Evolutionary conservation across 179 eudicot species (phyloP).

Genomic region (Silene vulgaris): DNA sequence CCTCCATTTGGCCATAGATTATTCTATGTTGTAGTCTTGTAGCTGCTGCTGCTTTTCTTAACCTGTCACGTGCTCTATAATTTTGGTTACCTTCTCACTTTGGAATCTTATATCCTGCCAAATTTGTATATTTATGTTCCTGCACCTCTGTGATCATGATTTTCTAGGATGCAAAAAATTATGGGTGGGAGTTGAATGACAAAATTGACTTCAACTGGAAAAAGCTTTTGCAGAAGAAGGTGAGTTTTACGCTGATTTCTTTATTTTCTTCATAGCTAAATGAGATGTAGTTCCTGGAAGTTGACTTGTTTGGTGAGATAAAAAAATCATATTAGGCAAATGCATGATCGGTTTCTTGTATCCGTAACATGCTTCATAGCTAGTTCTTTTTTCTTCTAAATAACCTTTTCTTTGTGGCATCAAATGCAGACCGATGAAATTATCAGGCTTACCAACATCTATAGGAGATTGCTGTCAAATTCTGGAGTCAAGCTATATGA

Average conservation of each 20-base stretch:
- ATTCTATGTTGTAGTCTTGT: background rate
- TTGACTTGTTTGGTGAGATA: background rate
- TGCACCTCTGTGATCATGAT: constrained; percentile 21
- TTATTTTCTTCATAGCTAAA: constrained; percentile 15
- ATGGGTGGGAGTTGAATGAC: constrained; percentile 90
- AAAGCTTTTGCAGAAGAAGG: constrained; percentile 92
- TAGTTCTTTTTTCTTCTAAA: background rate
- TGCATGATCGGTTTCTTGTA: background rate
- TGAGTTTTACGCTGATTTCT: constrained; percentile 26
- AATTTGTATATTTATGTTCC: background rate
- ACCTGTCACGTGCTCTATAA: background rate
- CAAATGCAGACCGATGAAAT: constrained; percentile 78
- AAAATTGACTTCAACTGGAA: constrained; percentile 85
- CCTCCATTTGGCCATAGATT: background rate
- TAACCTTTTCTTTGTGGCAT: background rate
- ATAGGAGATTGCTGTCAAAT: constrained; percentile 79
- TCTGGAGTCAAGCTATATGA: constrained; percentile 89
- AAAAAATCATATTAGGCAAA: background rate
- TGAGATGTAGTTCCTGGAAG: background rate
- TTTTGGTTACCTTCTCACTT: background rate
- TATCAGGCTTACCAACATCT: constrained; percentile 67
- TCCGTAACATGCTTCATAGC: constrained; percentile 6
- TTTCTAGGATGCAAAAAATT: constrained; percentile 75
- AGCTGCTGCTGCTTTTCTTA: background rate
- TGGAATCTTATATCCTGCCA: background rate